These are phyloP conservation scores for Mycena alexandri DNA, from an alignment of 768 basidiomycete species.

Conservation along the genomic window DNA sequence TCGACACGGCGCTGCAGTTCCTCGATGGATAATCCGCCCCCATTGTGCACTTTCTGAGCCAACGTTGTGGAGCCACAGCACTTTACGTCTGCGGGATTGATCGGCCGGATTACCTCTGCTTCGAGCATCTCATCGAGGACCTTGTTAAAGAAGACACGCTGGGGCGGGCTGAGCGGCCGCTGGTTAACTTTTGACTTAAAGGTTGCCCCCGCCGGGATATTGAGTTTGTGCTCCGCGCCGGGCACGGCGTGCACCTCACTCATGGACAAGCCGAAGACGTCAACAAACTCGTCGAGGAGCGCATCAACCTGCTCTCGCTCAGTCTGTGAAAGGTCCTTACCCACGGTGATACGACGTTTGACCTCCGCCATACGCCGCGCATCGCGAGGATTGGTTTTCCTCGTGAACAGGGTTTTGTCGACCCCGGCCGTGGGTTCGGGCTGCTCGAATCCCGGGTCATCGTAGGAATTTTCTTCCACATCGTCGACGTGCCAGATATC, in stretches of 20 bases:
- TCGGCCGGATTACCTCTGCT: conserved; percentile 25
- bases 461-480: not conserved
- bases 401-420: conserved; percentile 18
- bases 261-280: conserved; percentile 55
- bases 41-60: conserved; percentile 34
- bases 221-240: conserved; percentile 39
- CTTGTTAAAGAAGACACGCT: conserved; percentile 37
- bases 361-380: conserved; percentile 15
- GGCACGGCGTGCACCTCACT: conserved; percentile 41
- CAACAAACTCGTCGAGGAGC: conserved; percentile 48
- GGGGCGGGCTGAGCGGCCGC: conserved; percentile 39
- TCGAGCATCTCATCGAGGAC: conserved; percentile 43
- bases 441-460: conserved; percentile 16
- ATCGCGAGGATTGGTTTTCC: conserved; percentile 17
- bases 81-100: conserved; percentile 32
- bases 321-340: conserved; percentile 2
- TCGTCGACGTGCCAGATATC: conserved; percentile 21
- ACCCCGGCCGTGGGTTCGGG: conserved; percentile 6
- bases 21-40: conserved; percentile 22
- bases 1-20: conserved; percentile 30
- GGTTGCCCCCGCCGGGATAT: conserved; percentile 22
- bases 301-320: conserved; percentile 14
- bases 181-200: conserved; percentile 37
- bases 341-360: conserved; percentile 17
- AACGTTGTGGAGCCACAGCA: conserved; percentile 31